A percentile compares a stretch with the other conserved stretches of the same genome.
These are phyloP conservation scores for Diphasiastrum complanatum DNA, from an alignment of 83 land plant species.

Conservation along the genomic window DNA sequence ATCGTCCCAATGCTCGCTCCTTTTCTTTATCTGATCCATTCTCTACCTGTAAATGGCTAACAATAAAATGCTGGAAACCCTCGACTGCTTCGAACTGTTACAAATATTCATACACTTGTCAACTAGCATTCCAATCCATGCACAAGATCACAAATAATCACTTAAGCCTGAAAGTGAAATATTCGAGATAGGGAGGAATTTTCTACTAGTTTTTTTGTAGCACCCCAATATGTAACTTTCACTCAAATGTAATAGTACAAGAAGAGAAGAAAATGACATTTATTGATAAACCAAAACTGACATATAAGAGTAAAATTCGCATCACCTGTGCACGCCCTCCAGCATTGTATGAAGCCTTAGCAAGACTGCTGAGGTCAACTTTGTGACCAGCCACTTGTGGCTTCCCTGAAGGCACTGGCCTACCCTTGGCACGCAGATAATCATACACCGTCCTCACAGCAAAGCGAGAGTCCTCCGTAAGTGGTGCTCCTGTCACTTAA, in stretches of 20 bases:
- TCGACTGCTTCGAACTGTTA: constrained; percentile 19
- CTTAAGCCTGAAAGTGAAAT: background rate
- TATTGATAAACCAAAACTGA: background rate
- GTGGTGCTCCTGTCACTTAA: constrained; percentile 6
- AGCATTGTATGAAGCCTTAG: constrained; percentile 15
- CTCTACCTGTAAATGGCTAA: constrained; percentile 18
- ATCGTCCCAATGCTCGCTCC: constrained; percentile 27
- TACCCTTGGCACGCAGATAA: background rate
- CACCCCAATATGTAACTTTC: too few relatives aligned
- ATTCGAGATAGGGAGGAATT: background rate
- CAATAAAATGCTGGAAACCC: constrained; percentile 25
- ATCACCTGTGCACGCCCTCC: constrained; percentile 32
- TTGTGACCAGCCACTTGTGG: background rate
- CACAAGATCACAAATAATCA: background rate
- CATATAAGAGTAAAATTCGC: background rate
- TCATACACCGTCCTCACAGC: constrained; percentile 2
- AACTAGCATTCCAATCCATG: background rate
- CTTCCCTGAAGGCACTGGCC: background rate
- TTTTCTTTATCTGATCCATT: constrained; percentile 24
- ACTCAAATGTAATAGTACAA: too few relatives aligned
- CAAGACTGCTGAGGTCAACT: background rate
- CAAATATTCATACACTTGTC: background rate
- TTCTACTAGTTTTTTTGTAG: background rate
- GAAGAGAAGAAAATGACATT: too few relatives aligned
- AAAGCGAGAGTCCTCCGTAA: constrained; percentile 2